Evolutionary conservation across 169 alveolate species (phyloP), one percentile per base, ranked within the genome.

Genomic region (Plasmodium gaboni): DNA sequence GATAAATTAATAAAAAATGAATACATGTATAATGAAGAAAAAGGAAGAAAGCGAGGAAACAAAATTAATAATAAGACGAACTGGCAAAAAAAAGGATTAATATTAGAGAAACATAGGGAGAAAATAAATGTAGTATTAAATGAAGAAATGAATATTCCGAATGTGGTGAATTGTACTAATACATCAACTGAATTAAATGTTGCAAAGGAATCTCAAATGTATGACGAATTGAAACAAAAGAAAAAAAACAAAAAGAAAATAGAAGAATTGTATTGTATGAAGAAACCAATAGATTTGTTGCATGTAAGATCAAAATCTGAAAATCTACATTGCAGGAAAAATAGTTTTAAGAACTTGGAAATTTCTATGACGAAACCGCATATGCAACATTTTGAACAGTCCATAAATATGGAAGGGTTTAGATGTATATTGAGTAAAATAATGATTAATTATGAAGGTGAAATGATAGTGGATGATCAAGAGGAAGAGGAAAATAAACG

Each of bases 351-450:
- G 59, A 32, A 48, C 59, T 57, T 83, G 42, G 91, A 83, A 83
- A 50, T 83, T 2, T 70, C 86, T 2, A 83, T 83, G 91, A 68
- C 57, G 0, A 83, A 83, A 13, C 91, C 91, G 4, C 91, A 83
- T 73, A 83, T 83, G 91, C 8, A n/a, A 7, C 19, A 38, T 2
- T 69, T 57, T 61, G 69, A 68, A 15, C 61, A 72, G 6, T 17
- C 83, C 4, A 76, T 57, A n/a, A 83, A 83, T 68, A 51, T 44
- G n/a, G 22, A 83, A 12, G 85, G 65, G 10, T 68, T 83, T 50
- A 51, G 73, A 48, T 32, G 26, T 15, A 42, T 83, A 42, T 46
- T 83, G 42, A 63, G 59, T n/a, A 83, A 50, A 38, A 50, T 48
- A 5, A 8, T 59, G 44, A 24, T 57, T 83, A 59, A 55, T 13